Evolutionary conservation across 805 yeast genomes (phyloP).

Genomic region (Candida saitoana): DNA sequence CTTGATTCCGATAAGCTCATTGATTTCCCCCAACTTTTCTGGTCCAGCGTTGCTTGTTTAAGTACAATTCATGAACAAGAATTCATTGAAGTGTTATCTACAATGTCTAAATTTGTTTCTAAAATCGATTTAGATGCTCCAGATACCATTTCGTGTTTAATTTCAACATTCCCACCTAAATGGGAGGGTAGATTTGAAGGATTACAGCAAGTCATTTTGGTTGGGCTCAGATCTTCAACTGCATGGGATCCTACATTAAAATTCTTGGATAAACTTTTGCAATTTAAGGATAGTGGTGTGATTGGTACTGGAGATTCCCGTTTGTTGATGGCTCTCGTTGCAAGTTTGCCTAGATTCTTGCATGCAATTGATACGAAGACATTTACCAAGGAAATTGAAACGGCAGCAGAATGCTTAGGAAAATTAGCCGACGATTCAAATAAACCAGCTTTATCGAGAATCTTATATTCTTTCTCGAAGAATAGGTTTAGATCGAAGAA

Average conservation of each 20-base stretch:
- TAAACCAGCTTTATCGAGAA: slow-evolving; percentile 59
- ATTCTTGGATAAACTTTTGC: slow-evolving; percentile 67
- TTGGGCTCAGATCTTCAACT: slow-evolving; percentile 78
- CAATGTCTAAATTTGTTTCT: slow-evolving; percentile 75
- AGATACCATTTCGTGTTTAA: slow-evolving; percentile 77
- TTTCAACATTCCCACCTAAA: slow-evolving; percentile 84
- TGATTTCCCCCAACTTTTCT: slow-evolving; percentile 88
- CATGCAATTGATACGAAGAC: slow-evolving; percentile 64
- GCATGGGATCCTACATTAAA: slow-evolving; percentile 75
- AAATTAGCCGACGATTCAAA: slow-evolving; percentile 56
- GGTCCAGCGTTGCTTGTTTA: slow-evolving; percentile 92
- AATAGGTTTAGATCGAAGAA: slow-evolving; percentile 82
- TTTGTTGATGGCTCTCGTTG: slow-evolving; percentile 64
- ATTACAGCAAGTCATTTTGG: slow-evolving; percentile 69
- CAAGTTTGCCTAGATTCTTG: slow-evolving; percentile 79
- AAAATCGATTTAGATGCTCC: slow-evolving; percentile 84
- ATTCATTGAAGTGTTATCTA: slow-evolving; percentile 80
- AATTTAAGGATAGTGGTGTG: slow-evolving; percentile 65
- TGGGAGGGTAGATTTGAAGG: slow-evolving; percentile 97
- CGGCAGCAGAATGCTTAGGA: slow-evolving; percentile 44
- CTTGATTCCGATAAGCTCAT: slow-evolving; percentile 72
- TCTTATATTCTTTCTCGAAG: slow-evolving; percentile 72
- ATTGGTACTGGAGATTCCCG: slow-evolving; percentile 71
- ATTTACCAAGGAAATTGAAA: slow-evolving; percentile 45
- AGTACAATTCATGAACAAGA: slow-evolving; percentile 91